Base-by-base conservation (phyloP, 257 asterid species). In the Ocimum tenuiflorum region DNA sequence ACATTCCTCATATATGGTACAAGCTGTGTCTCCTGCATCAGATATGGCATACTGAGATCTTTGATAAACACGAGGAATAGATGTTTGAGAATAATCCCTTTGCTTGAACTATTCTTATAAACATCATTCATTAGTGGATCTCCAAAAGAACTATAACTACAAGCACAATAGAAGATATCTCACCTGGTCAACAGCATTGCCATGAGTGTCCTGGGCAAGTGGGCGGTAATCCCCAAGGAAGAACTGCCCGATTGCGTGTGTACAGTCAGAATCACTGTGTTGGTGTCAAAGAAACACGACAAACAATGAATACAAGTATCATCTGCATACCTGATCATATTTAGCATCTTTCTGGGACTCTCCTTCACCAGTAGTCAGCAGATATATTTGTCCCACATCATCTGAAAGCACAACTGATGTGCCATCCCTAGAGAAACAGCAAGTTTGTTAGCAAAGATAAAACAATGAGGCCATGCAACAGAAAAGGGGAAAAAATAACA, bases 211-310 rank as follows among this genome's bases (percentile, higher is more conserved):
- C 75, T 72, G 96, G 63, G 79, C 73, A 72, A 92, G 95, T 55
- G 96, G 95, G 70, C 97, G 95, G 72, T 92, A 92, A 77, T 92
- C 99, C 74, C 99, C 97, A 52, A 92, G 97, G 83, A 92, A 92
- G 80, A 92, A 92, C 99, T 92, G 91, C 79, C n/a, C 20, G 69
- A 54, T 60, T 61, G 73, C 8, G 52, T 20, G 31, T 20, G 43
- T 59, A 69, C 39, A 38, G 80, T 82, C 80, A 78, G 77, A 78
- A 73, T 60, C 38, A 41, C 54, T 60, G 6, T 27, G 14, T 52
- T 22, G 18, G 33, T 47, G 70, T 67, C 14, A 48, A 17, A 17
- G 41, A 42, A 65, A 65, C 59, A 6, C 71, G 48, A 65, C 43
- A 53, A 18, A 55, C 70, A 50, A 69, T 7, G 41, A 52, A 71